phyloP scores from a whole-genome alignment of 2,329 filamentous ascomycete genomes.

The Cadophora malorum region DNA sequence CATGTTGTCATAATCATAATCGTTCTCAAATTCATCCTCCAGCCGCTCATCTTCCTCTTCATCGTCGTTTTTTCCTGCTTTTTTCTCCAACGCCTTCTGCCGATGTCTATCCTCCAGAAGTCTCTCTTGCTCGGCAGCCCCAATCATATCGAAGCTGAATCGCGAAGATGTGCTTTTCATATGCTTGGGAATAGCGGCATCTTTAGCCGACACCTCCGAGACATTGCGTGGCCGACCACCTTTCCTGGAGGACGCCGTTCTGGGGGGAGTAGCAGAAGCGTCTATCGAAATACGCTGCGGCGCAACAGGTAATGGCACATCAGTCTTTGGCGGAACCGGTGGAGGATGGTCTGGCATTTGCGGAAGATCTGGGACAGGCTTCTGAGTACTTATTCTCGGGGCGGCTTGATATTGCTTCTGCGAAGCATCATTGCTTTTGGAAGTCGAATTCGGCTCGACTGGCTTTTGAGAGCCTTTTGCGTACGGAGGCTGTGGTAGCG shows the following conservation, averaged over 20 bases:
- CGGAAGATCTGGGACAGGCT: slow-evolving; percentile 33
- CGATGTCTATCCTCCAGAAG: slow-evolving; percentile 76
- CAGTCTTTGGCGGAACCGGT: slow-evolving; percentile 38
- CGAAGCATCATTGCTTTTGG: slow-evolving; percentile 32
- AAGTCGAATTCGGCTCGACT: slow-evolving; percentile 29
- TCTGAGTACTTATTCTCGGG: slow-evolving; percentile 30
- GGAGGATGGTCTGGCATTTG: slow-evolving; percentile 29
- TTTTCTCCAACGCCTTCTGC: slow-evolving; percentile 68
- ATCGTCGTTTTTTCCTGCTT: slow-evolving; percentile 49
- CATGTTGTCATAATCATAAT: slow-evolving; percentile 68
- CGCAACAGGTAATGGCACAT: slow-evolving; percentile 26
- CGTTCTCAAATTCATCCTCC: slow-evolving; percentile 59
- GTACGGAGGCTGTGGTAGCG: slow-evolving; percentile 42
- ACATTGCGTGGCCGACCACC: slow-evolving; percentile 55
- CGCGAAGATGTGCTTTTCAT: slow-evolving; percentile 80
- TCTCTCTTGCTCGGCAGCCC: slow-evolving; percentile 71
- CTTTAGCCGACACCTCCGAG: slow-evolving; percentile 55
- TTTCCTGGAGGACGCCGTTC: slow-evolving; percentile 35
- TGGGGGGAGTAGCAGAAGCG: slow-evolving; percentile 36
- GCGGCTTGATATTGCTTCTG: slow-evolving; percentile 32
- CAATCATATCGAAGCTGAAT: slow-evolving; percentile 83
- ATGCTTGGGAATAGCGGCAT: slow-evolving; percentile 61
- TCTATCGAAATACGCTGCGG: slow-evolving; percentile 40
- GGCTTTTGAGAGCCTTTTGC: slow-evolving; percentile 38
- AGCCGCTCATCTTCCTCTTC: slow-evolving; percentile 47